phyloP scores from a whole-genome alignment of 2,329 filamentous ascomycete genomes.

The Calonectria montana region DNA sequence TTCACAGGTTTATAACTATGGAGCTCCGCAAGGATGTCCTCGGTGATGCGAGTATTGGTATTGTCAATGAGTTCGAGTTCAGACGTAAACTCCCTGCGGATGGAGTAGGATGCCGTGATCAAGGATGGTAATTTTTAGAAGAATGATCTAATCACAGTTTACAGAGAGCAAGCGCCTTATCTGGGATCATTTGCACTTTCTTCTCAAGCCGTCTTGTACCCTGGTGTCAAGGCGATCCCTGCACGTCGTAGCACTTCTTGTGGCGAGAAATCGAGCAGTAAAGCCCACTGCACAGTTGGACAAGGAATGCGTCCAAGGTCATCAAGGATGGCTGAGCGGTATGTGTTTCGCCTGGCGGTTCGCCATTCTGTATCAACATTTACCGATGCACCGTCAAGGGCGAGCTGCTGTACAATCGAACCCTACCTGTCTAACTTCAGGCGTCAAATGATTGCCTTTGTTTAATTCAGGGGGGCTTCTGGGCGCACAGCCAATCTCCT shows the following conservation, averaged over 20 bases:
- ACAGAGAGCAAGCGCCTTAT: not conserved
- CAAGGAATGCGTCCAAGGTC: too few relatives aligned
- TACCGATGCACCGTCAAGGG: too few relatives aligned
- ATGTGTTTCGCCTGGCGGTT: too few relatives aligned
- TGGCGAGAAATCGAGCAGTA: too few relatives aligned
- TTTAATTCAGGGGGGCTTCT: too few relatives aligned
- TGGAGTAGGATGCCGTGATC: conserved; percentile 15
- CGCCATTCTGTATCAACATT: too few relatives aligned
- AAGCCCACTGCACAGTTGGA: too few relatives aligned
- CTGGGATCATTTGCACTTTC: conserved; percentile 5
- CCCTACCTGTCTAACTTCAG: too few relatives aligned
- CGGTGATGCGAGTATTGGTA: conserved; percentile 44
- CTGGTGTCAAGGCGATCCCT: conserved; percentile 4
- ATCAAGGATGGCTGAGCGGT: too few relatives aligned
- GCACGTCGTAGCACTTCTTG: conserved; percentile 1
- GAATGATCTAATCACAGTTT: not conserved
- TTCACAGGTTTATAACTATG: conserved; percentile 44
- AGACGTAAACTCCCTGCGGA: conserved; percentile 19
- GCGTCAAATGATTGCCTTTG: too few relatives aligned
- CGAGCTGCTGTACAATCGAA: too few relatives aligned
- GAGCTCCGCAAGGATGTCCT: conserved; percentile 46
- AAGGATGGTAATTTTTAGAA: not conserved
- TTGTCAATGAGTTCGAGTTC: conserved; percentile 25
- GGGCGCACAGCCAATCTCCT: too few relatives aligned
- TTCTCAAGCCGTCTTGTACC: not conserved